Base-by-base conservation (phyloP, 805 yeast species). In the Yueomyces sinensis region DNA sequence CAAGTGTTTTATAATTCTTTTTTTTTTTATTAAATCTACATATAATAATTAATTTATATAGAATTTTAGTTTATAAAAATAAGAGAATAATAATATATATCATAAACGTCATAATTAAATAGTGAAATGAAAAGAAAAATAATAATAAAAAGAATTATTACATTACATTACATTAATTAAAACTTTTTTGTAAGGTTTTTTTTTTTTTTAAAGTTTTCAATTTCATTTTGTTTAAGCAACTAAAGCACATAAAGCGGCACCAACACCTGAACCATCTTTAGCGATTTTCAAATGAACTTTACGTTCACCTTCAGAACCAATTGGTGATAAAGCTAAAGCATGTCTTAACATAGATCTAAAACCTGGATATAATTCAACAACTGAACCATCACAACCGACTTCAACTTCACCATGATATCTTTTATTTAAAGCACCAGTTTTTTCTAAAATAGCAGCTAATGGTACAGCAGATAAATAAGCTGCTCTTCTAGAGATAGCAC, bases 241-340 rank as follows among this genome's bases (percentile, higher is more conserved):
- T 29, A 64, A 52, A 7, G 95, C 96, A 63, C 95, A 83, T 41
- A 89, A 65, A 2, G 97, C 97, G 31, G 96, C 97, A 44, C 98
- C 98, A 30, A 87, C 95, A 40, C 95, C 95, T 37, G 94, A 79
- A 32, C 97, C 97, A 52, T 91, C 97, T 56, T 83, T 82, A 22
- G 96, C 91, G 44, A 87, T 76, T 42, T 75, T 75, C 41, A 89
- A 62, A 46, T 75, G 79, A 31, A 84, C 64, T 49, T 82, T 75
- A 58, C 83, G 74, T 47, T 75, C 83, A 39, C 78, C 74, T 32
- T 81, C 79, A 30, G 79, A 66, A 37, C 87, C 87, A 30, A 87
- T 68, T 43, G 77, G 74, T 30, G 82, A 71, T 41, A 71, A 52
- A 0, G 76, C 65, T 41, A 87, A 61, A 0, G 94, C 95, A 42